phyloP scores from a whole-genome alignment of 345 rosid species.

The Capsella bursapastoris region DNA sequence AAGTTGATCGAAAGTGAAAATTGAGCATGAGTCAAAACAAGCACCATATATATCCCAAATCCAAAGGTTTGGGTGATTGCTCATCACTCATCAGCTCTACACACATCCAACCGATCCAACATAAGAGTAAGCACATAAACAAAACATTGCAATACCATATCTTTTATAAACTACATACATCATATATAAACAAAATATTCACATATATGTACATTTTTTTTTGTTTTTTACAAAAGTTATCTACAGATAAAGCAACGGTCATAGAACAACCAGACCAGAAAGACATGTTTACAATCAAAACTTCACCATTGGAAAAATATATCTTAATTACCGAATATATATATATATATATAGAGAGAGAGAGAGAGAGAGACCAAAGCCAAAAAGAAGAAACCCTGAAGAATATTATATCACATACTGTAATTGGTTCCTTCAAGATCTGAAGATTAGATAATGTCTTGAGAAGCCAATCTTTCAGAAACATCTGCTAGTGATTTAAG shows the following conservation, averaged over 20 bases:
- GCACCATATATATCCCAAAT: conserved; percentile 71
- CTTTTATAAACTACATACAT: background rate
- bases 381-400: background rate
- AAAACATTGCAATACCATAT: background rate
- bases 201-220: background rate
- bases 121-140: conserved; percentile 48
- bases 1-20: conserved; percentile 74
- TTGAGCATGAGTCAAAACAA: conserved; percentile 85
- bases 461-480: conserved; percentile 86
- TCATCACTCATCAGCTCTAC: conserved; percentile 67
- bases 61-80: conserved; percentile 80
- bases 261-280: conserved; percentile 8
- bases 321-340: background rate
- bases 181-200: conserved; percentile 11
- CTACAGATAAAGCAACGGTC: conserved; percentile 13
- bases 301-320: background rate
- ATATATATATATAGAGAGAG: background rate
- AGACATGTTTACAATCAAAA: conserved; percentile 21
- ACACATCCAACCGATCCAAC: conserved; percentile 79
- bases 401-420: conserved; percentile 3
- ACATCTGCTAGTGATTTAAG: conserved; percentile 83
- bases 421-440: background rate
- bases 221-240: conserved; percentile 3
- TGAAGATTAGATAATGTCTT: conserved; percentile 42
- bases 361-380: background rate